Percentiles rank a stretch among this genome's conserved stretches.
Conservation (phyloP, 2,329 filamentous ascomycete genomes). For the Ophiostoma perfectum region DNA sequence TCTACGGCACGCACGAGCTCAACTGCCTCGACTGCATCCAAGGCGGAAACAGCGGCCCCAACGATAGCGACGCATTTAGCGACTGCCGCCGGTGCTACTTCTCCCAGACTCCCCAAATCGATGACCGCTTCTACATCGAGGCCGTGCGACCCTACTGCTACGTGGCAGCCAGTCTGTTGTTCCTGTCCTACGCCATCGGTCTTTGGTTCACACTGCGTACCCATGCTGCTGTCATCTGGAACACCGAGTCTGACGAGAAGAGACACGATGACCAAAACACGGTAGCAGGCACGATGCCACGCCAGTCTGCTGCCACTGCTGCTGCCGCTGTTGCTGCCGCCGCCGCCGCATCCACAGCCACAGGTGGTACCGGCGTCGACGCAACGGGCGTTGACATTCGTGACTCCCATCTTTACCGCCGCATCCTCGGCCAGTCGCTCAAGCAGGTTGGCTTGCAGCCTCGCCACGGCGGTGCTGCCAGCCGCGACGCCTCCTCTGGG, state of each 20-base stretch:
- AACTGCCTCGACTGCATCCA: slow-evolving; percentile 65
- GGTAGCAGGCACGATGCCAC: background rate
- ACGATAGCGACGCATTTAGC: slow-evolving; percentile 32
- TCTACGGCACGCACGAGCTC: slow-evolving; percentile 94
- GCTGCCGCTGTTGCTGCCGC: slow-evolving; percentile 2
- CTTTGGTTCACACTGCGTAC: slow-evolving; percentile 93
- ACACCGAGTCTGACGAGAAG: slow-evolving; percentile 74
- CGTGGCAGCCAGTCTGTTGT: slow-evolving; percentile 76
- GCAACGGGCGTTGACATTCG: slow-evolving; percentile 64
- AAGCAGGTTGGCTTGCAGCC: slow-evolving; percentile 69
- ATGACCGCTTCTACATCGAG: slow-evolving; percentile 83
- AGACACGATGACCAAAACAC: slow-evolving; percentile 50
- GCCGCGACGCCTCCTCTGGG: slow-evolving; percentile 33
- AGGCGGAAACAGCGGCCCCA: slow-evolving; percentile 27
- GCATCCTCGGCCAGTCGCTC: slow-evolving; percentile 84
- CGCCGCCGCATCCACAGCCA: background rate
- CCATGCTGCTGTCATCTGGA: slow-evolving; percentile 96
- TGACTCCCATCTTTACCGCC: slow-evolving; percentile 85
- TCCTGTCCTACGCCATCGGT: slow-evolving; percentile 88
- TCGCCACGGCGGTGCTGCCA: slow-evolving; percentile 35
- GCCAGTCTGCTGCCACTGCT: background rate
- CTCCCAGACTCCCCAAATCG: slow-evolving; percentile 74
- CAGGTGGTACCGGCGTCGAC: slow-evolving; percentile 36
- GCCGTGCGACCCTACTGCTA: slow-evolving; percentile 93
- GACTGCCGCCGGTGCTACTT: slow-evolving; percentile 95